Conservation (phyloP, 352 stramenopile species). For the Globisporangium cystogenes region DNA sequence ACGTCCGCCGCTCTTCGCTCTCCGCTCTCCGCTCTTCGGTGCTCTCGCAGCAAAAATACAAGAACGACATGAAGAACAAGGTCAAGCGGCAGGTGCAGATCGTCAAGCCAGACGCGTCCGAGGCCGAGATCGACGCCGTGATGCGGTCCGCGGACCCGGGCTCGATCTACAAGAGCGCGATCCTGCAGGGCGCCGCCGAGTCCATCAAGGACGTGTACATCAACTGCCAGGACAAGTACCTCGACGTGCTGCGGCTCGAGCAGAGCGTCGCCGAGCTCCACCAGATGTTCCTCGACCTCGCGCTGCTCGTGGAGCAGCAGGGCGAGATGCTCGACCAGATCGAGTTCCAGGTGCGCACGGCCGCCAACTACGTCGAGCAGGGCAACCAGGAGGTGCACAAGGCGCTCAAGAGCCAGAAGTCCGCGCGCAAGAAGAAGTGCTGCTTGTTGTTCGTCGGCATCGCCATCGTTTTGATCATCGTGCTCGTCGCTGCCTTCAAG, state of each 20-base stretch:
- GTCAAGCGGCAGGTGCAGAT: conserved; percentile 97
- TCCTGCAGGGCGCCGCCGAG: conserved; percentile 70
- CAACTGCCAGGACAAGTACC: conserved; percentile 97
- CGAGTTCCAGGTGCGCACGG: conserved; percentile 93
- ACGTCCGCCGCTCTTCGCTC: too few relatives aligned
- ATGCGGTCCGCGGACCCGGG: conserved; percentile 87
- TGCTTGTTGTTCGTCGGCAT: conserved; percentile 79
- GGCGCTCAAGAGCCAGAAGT: conserved; percentile 95
- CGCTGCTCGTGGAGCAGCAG: conserved; percentile 96
- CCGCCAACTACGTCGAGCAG: conserved; percentile 96
- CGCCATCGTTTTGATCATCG: conserved; percentile 72
- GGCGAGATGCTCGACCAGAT: conserved; percentile 98
- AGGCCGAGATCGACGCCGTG: conserved; percentile 96
- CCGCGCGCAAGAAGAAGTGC: conserved; percentile 96
- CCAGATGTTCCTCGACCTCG: conserved; percentile 99
- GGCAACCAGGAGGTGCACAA: conserved; percentile 94
- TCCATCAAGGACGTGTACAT: conserved; percentile 91
- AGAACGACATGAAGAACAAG: conserved; percentile 97
- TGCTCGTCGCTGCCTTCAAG: conserved; percentile 69
- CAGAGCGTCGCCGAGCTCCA: conserved; percentile 96
- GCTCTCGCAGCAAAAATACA: conserved; percentile 95
- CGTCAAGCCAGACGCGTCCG: conserved; percentile 96
- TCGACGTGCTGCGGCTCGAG: conserved; percentile 96
- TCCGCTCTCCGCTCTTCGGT: too few relatives aligned
- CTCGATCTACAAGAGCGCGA: conserved; percentile 83